Base-by-base conservation (phyloP, 2,329 filamentous ascomycete species). In the Exophiala viscosa region DNA sequence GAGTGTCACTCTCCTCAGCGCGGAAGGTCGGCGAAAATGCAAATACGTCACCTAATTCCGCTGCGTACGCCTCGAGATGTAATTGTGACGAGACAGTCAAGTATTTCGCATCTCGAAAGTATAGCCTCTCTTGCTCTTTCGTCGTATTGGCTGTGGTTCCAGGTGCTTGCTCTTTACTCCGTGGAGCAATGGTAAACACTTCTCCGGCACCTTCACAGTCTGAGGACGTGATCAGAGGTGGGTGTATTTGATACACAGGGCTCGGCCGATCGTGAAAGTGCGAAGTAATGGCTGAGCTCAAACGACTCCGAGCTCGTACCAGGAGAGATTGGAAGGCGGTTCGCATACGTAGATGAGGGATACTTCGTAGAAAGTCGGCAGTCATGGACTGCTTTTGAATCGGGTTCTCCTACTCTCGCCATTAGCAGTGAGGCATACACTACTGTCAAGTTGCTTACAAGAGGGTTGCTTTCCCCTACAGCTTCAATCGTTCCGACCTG, bases 151-250 rank as follows among this genome's bases (percentile, higher is more conserved):
- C 61, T 6, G 60, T 42, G n/a, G 44, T 31, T 14, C 32, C 38
- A 52, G 50, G 28, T 50, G 34, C 35, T 35, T 52, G 45, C 13
- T 52, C 52, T 28, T 56, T 54, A 35, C 52, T 58, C 35, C 50
- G 50, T 17, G 81, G 76, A 15, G 76, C 67, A 34, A 97, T 75
- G 8, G 83, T 83, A 65, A 99, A 99, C 14, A 95, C 92, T 67
- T 97, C 91, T 0, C 93, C 93, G 1, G 91, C 93, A 3, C 93
- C 93, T 73, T 99, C 93, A 65, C 93, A 99, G 65, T 99, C 93
- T 0, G 92, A 96, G 0, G 92, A 96, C 1, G 93, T 97, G 65
- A 99, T 88, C 64, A 97, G 85, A 3, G 93, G 93, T 3, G 93
- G 89, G 62, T 97, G 92, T 6, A 88, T 89, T 71, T 97, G 72